Evolutionary conservation across 495 filamentous ascomycete species (phyloP), one percentile per base, ranked within the genome.

Genomic region (Aspergillus haitiensis): DNA sequence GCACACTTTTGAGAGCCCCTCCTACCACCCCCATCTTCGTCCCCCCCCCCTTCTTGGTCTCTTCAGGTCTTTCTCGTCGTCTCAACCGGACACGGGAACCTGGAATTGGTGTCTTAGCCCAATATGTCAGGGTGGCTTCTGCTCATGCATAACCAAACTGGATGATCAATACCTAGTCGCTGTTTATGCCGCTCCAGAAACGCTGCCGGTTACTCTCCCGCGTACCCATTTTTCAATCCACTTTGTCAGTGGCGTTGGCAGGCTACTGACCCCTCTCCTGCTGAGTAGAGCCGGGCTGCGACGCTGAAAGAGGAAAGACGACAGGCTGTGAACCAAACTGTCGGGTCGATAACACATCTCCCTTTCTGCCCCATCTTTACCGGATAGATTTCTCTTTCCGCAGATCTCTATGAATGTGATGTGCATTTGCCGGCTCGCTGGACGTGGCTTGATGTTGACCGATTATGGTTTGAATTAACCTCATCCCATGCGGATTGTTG

Each of bases 321-420:
- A 67, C 58, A 73, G 63, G 62, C 68, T 65, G 61, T 64, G 68
- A 70, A 60, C 75, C 75, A 67, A 47, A 66, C 61, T 69, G 58
- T 64, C 69, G 70, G 75, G 70, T 66, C 59, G 39, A 52, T 54
- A 61, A 60, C 64, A 62, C 63, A 59, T 66, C 63, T 37, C 59
- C 66, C 62, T 64, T 34, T 54, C 52, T 16, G 52, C 44, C 55
- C 61, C 42, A 11, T 27, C 36, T 58, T 52, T 55, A 37, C 57
- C 53, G 42, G 35, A 49, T 46, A 6, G 21, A 45, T 56, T 55
- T 59, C 46, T 55, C 36, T 45, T 56, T 35, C 36, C 9, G 27
- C 50, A 50, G 53, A 60, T 58, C 47, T 37, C 52, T 52, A 32
- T 11, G 49, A 57, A 27, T 27, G 40, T 45, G 60, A 66, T 57